Conservation (phyloP, 2,329 filamentous ascomycete genomes). For the Juglanconis oblonga region DNA sequence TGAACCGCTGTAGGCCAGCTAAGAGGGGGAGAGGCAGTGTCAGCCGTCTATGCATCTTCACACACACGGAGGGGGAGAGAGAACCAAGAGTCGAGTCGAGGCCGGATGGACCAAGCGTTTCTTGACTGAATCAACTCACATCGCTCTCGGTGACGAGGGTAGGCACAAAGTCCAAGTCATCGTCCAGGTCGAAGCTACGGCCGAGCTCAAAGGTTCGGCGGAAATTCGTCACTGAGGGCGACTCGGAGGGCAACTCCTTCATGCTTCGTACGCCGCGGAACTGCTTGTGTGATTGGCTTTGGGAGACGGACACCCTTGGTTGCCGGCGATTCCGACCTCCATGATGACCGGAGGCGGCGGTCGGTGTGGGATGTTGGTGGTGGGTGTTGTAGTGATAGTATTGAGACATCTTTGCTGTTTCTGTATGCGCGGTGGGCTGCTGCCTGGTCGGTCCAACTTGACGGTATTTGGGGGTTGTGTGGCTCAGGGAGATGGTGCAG, state of each 20-base stretch:
- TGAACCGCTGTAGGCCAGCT: slow-evolving; percentile 50
- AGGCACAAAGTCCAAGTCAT: slow-evolving; percentile 94
- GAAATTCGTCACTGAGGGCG: slow-evolving; percentile 73
- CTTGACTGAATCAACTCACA: slow-evolving; percentile 55
- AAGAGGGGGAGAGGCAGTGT: neutral
- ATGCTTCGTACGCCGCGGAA: slow-evolving; percentile 81
- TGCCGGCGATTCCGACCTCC: slow-evolving; percentile 81
- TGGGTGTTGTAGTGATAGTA: slow-evolving; percentile 64
- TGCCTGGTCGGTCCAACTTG: neutral
- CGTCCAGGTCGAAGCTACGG: slow-evolving; percentile 90
- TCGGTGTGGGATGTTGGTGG: slow-evolving; percentile 55
- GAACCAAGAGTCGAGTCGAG: slow-evolving; percentile 16
- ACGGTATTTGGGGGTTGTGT: neutral
- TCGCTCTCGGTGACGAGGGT: slow-evolving; percentile 88
- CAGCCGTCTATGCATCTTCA: slow-evolving; percentile 22
- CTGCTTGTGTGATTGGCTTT: slow-evolving; percentile 76
- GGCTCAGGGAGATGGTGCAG: neutral
- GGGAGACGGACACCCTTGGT: slow-evolving; percentile 73
- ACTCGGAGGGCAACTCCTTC: slow-evolving; percentile 74
- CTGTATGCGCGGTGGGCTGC: neutral
- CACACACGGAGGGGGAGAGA: neutral
- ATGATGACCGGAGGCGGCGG: slow-evolving; percentile 62
- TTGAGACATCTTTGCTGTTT: slow-evolving; percentile 49
- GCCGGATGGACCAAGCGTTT: neutral
- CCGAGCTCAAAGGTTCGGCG: slow-evolving; percentile 86